Conservation (phyloP, 2,329 filamentous ascomycete species). For the Cercospora sojina region DNA sequence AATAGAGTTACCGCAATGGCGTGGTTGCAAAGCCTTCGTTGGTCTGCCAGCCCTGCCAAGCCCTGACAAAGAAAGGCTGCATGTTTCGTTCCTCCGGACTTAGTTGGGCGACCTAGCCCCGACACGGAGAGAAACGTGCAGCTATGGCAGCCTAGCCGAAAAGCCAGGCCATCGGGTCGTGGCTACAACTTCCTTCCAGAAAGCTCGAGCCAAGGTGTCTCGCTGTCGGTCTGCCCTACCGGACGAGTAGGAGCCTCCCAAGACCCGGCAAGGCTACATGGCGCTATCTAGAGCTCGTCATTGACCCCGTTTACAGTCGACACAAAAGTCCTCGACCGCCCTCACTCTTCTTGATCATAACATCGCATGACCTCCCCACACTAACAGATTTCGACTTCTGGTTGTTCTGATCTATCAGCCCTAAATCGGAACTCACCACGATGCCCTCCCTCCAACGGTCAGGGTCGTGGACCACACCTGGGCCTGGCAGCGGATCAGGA, state of each 20-base stretch:
- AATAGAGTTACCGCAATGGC: neutral
- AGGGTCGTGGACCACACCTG: slow-evolving; percentile 16
- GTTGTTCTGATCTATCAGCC: slow-evolving; percentile 8
- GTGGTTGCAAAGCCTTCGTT: neutral
- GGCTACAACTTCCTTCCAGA: neutral
- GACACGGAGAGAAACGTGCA: neutral
- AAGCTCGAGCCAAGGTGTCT: neutral
- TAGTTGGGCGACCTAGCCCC: neutral
- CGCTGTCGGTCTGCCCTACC: neutral
- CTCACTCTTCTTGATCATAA: neutral
- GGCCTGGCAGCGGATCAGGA: slow-evolving; percentile 23
- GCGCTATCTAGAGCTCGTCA: neutral
- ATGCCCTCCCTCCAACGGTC: slow-evolving; percentile 7
- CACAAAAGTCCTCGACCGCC: neutral
- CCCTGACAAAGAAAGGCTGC: neutral
- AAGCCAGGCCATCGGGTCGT: neutral
- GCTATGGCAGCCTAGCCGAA: neutral
- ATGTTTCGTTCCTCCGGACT: neutral
- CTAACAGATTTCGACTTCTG: neutral
- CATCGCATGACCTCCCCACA: slow-evolving; percentile 1
- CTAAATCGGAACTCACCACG: slow-evolving; percentile 6
- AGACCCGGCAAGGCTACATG: neutral
- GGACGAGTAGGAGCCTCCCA: neutral
- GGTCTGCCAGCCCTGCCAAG: neutral
- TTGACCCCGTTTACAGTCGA: neutral